These are phyloP conservation scores for Diaporthe batatas DNA, from an alignment of 2,329 filamentous ascomycete genomes.

Conservation along the genomic window DNA sequence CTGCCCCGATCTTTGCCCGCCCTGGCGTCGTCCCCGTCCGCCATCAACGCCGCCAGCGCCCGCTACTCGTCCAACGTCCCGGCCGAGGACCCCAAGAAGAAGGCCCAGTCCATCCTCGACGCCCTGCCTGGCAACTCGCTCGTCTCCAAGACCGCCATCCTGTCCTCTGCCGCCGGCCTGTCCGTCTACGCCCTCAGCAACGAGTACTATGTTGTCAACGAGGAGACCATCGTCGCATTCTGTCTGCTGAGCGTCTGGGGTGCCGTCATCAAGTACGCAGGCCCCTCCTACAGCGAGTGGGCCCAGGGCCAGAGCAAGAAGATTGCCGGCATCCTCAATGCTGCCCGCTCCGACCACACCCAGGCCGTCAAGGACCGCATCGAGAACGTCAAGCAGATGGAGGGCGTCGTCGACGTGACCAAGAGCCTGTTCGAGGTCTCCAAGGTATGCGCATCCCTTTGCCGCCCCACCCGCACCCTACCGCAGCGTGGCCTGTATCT, in stretches of 20 bases:
- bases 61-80: constrained; percentile 84
- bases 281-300: constrained; percentile 93
- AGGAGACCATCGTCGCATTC: constrained; percentile 95
- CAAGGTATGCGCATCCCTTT: constrained; percentile 75
- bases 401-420: constrained; percentile 94
- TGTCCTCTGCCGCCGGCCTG: constrained; percentile 91
- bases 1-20: constrained; percentile 81
- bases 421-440: constrained; percentile 98
- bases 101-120: constrained; percentile 96
- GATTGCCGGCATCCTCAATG: constrained; percentile 95
- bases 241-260: constrained; percentile 94
- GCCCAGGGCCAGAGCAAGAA: constrained; percentile 89
- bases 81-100: constrained; percentile 91
- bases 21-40: constrained; percentile 58
- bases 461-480: not conserved
- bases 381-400: constrained; percentile 93
- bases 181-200: constrained; percentile 97
- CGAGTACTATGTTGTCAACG: constrained; percentile 99
- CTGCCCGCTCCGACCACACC: constrained; percentile 94
- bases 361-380: constrained; percentile 95
- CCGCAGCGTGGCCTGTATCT: not conserved
- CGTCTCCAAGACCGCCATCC: constrained; percentile 95
- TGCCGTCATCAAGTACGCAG: constrained; percentile 92
- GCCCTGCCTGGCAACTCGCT: constrained; percentile 92
- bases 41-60: constrained; percentile 74